Base-by-base conservation (phyloP, 768 basidiomycete species). In the Amanita fuliginea region DNA sequence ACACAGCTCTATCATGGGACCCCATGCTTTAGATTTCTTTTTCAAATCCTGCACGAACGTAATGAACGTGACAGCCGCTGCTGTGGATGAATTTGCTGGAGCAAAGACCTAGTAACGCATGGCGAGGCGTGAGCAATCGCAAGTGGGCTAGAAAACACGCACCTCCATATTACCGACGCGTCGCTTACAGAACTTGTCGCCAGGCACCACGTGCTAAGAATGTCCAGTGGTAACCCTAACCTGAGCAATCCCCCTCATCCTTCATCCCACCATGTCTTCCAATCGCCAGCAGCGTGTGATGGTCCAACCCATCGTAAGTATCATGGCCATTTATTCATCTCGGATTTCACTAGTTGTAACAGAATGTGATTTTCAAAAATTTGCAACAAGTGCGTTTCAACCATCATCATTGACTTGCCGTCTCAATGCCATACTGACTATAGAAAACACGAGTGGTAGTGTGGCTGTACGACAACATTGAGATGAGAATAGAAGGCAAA, bases 1-100 rank as follows among this genome's bases (percentile, higher is more conserved):
- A 61, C 93, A 98, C 36, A 93, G 79, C 51, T 92, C 92, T 63
- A 99, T 92, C 78, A 95, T 88, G 22, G 92, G 90, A 14, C 82
- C 85, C 96, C 96, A 98, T 79, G 85, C 75, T 69, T 89, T 88
- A 49, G 91, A 90, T 73, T 94, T 96, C 62, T 86, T 85, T 72
- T 98, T 98, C 58, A 98, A 77, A 74, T 98, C 96, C 67, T 99
- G 96, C 2, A 99, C 95, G 62, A 97, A 98, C 21, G 96, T 99
- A 67, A 99, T 99, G 67, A 99, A 96, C 1, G 90, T 88, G 56
- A 99, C 96, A 65, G 96, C 93, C 46, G 94, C 93, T 42, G 95
- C 94, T 66, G 96, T 99, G 54, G 95, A 95, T 30, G 89, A 89
- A 61, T 84, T 88, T 63, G 79, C 76, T 66, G 84, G 76, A 68